Percentiles rank a stretch among this genome's conserved stretches.
Conservation (phyloP, 495 filamentous ascomycete genomes). For the Aspergillus homomorphus region DNA sequence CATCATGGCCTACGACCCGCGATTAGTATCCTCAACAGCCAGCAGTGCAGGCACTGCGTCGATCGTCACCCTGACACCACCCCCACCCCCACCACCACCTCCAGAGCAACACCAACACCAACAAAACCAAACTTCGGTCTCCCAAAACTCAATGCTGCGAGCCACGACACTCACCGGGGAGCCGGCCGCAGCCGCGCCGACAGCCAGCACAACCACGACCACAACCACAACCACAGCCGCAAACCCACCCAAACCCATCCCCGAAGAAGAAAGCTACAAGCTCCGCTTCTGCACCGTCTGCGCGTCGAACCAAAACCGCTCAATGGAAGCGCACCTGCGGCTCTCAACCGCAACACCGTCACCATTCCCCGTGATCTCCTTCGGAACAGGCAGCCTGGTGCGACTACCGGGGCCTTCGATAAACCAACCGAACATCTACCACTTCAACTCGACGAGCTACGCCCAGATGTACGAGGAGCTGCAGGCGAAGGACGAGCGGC, state of each 20-base stretch:
- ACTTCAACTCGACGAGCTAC: constrained; percentile 94
- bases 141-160: too few species aligned
- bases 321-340: constrained; percentile 95
- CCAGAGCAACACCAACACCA: constrained; percentile 20
- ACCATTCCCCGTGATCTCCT: constrained; percentile 92
- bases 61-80: constrained; percentile 49
- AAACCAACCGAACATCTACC: constrained; percentile 92
- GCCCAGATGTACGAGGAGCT: constrained; percentile 86
- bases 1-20: constrained; percentile 57
- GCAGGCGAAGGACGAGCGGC: constrained; percentile 72
- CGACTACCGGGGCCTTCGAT: constrained; percentile 91
- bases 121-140: constrained; percentile 14
- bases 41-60: constrained; percentile 37
- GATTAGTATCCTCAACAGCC: constrained; percentile 30
- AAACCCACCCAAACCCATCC: too few species aligned
- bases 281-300: constrained; percentile 98
- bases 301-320: constrained; percentile 95
- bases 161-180: too few species aligned
- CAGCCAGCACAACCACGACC: constrained; percentile 48
- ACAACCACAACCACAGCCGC: constrained; percentile 48
- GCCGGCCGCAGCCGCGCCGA: constrained; percentile 28
- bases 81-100: constrained; percentile 45
- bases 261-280: constrained; percentile 59
- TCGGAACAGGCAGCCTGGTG: constrained; percentile 94
- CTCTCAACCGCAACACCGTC: constrained; percentile 61